Evolutionary conservation across 805 yeast species (phyloP), one percentile per base, ranked within the genome.

Genomic region (Clavispora carvajalis): DNA sequence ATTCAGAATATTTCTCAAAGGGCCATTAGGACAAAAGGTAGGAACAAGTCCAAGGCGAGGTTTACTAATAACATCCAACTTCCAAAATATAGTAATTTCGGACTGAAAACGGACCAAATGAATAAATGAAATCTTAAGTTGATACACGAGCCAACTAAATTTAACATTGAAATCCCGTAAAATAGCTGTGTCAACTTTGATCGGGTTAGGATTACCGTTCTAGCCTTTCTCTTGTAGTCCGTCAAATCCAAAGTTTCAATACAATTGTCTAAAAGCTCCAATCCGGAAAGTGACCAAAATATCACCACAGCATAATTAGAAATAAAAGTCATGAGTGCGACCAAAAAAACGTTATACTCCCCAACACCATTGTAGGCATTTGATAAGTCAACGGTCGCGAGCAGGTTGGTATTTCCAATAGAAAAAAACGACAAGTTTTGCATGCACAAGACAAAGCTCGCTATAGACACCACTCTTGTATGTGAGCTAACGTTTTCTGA

Each of bases 21-120:
- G 15, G 19, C 18, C 6, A 28, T 7, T 28, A 28, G 5, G 5
- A 8, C 31, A 16, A 11, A 7, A 7, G 31, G 16, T 15, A 29
- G 19, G 8, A 51, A 11, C 19, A 53, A 40, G 49, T 39, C 80
- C 39, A 39, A 65, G 33, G 52, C 60, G 61, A 70, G 39, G 39
- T 65, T 62, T 36, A 80, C 66, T 34, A 78, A 65, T 4, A 76
- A 40, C 23, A 74, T 65, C 98, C 98, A 93, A 3, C 81, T 80
- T 2, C 79, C 77, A 49, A 82, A 81, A 58, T 83, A 93, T 25
- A 95, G 72, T 4, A 93, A 59, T 54, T 90, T 91, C 1, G 99
- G 99, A 38, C 95, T 85, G 65, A 93, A 93, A 7, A 93, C 99
- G 2, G 98, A 90, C 99, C 99, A 93, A 8, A 93, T 85, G 58